These are phyloP conservation scores for Eragrostis nindensis DNA, from an alignment of 176 grass and related monocot genomes.

Conservation along the genomic window DNA sequence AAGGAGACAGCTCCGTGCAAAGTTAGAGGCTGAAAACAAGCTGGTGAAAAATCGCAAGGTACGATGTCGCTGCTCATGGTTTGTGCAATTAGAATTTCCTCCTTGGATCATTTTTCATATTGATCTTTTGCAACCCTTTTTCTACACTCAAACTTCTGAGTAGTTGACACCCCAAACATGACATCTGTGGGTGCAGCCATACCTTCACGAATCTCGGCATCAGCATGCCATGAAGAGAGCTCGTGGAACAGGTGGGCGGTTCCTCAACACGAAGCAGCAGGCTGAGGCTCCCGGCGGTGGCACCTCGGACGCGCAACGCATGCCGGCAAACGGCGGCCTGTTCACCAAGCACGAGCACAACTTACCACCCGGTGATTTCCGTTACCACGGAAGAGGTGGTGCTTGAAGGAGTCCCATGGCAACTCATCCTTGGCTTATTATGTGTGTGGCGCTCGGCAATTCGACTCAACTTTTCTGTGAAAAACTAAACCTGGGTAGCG, in stretches of 20 bases:
- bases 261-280: slow-evolving; percentile 88
- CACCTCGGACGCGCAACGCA: slow-evolving; percentile 12
- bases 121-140: too few relatives aligned
- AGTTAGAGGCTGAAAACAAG: slow-evolving; percentile 95
- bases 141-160: neutral
- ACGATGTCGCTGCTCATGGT: neutral
- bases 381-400: slow-evolving; percentile 43
- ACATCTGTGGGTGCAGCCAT: slow-evolving; percentile 44
- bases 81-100: neutral
- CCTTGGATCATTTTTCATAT: neutral
- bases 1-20: slow-evolving; percentile 86
- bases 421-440: slow-evolving; percentile 99
- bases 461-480: neutral
- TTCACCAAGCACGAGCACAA: slow-evolving; percentile 54
- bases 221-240: slow-evolving; percentile 96
- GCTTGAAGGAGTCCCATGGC: slow-evolving; percentile 53
- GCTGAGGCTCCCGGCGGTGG: slow-evolving; percentile 22
- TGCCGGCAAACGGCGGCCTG: slow-evolving; percentile 20
- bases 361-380: slow-evolving; percentile 38
- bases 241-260: slow-evolving; percentile 84
- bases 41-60: slow-evolving; percentile 91
- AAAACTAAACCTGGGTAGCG: slow-evolving; percentile 15
- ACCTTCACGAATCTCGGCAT: slow-evolving; percentile 91
- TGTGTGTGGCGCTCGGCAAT: slow-evolving; percentile 32
- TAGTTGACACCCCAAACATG: neutral